A percentile compares a stretch with the other conserved stretches of the same genome.
Conservation (phyloP, 805 yeast genomes). For the Saturnispora galanensis region DNA sequence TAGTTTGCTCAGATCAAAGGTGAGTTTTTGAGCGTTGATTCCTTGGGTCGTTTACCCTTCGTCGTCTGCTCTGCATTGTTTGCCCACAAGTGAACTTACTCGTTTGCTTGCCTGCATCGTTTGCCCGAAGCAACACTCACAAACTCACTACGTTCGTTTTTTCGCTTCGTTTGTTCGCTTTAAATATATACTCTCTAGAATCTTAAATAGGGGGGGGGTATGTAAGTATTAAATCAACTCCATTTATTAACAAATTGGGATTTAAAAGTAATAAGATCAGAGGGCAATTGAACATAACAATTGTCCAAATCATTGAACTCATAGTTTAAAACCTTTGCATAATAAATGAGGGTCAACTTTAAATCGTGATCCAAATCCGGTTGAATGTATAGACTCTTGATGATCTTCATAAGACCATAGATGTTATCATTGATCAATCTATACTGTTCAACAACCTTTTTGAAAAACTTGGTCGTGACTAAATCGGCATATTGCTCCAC, state of each 20-base stretch:
- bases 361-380: slow-evolving; percentile 6
- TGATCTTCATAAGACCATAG: slow-evolving; percentile 26
- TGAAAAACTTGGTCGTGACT: slow-evolving; percentile 21
- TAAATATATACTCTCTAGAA: no score
- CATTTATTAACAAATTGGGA: slow-evolving; percentile 1
- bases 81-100: no score
- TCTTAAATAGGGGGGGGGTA: background rate
- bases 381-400: slow-evolving; percentile 11
- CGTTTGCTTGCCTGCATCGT: no score
- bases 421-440: slow-evolving; percentile 26
- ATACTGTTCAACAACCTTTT: slow-evolving; percentile 25
- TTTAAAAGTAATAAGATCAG: slow-evolving; percentile 23
- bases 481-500: slow-evolving; percentile 15
- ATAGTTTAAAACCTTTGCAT: slow-evolving; percentile 21
- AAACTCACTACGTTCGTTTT: background rate
- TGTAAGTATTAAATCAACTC: background rate
- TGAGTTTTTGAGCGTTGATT: no score
- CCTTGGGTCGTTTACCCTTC: no score
- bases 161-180: background rate
- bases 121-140: no score
- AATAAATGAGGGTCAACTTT: slow-evolving; percentile 21
- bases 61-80: no score
- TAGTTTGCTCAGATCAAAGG: no score
- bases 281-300: slow-evolving; percentile 26
- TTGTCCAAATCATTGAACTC: slow-evolving; percentile 29